Percentiles rank a stretch among this genome's conserved stretches.
Evolutionary conservation across 805 yeast species (phyloP).

Genomic region (Candida nonsorbophila): DNA sequence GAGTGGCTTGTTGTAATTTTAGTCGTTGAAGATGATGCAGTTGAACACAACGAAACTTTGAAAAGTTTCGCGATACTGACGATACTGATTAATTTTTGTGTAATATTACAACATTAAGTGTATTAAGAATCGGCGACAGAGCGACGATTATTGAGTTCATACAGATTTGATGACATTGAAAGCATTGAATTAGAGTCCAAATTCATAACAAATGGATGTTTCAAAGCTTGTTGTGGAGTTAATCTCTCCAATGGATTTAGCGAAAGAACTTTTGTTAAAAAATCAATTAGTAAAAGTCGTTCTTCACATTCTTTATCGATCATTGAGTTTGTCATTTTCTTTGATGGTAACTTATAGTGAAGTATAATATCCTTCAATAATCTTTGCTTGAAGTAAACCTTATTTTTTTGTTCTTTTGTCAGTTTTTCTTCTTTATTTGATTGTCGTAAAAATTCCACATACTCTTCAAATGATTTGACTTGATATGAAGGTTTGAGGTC

Average conservation of each 20-base stretch:
- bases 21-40: no score
- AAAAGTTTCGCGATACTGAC: no score
- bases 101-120: no score
- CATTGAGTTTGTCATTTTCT: conserved; percentile 47
- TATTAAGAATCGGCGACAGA: no score
- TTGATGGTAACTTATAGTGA: conserved; percentile 65
- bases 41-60: no score
- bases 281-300: conserved; percentile 68
- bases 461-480: conserved; percentile 32
- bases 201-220: conserved; percentile 77
- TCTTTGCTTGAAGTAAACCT: conserved; percentile 68
- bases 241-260: conserved; percentile 91
- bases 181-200: no score
- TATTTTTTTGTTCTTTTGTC: conserved; percentile 68
- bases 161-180: no score
- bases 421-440: conserved; percentile 19
- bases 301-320: conserved; percentile 70
- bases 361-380: conserved; percentile 67
- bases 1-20: conserved; percentile 3
- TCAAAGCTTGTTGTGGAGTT: conserved; percentile 92
- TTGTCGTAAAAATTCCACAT: conserved; percentile 19
- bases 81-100: no score
- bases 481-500: conserved; percentile 22
- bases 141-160: no score
- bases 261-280: conserved; percentile 70